Base-by-base conservation (phyloP, 495 filamentous ascomycete genomes). In the Astrocystis sublimbata region DNA sequence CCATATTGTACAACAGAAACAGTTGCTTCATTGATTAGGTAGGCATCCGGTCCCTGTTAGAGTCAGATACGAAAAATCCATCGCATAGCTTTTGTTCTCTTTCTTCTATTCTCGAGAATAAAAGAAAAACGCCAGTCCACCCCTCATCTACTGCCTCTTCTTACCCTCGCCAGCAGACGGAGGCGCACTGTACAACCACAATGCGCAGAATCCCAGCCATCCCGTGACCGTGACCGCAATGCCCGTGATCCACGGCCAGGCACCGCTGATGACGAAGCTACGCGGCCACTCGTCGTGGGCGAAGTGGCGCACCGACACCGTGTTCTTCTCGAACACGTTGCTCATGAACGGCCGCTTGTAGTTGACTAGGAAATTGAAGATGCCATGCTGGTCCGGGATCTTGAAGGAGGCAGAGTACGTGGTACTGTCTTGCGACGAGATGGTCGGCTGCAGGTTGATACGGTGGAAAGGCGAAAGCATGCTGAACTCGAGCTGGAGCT, bases 401-500 rank as follows among this genome's bases (percentile, higher is more conserved):
- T 81, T 88, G 79, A 98, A 97, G 21, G 83, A 80, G 6, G 86
- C 79, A 65, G 85, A 84, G 81, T 87, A 98, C 35, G 89, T 81
- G 35, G 91, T 88, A 67, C 85, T 86, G 68, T 89, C 89, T 35
- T 80, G 67, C 0, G 88, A 90, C 13, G 77, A 79, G 52, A 68
- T 67, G 12, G 75, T 61, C 15, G 88, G 89, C 26, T 71, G 47
- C 6, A 98, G 88, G 61, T 84, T 74, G 21, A 97, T 83, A n/a
- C 96, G 93, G 79, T 97, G 90, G 86, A 96, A 97, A 65, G 96
- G 94, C 6, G 93, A 97, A 13, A 98, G 89, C 94, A 98, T 98
- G 77, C 86, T 92, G 81, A 97, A 96, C 76, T 98, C 94, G 59
- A 98, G 89, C 72, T 98, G 94, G 13, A 98, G 72, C 28, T 75